Conservation (phyloP, 495 filamentous ascomycete species). For the Talaromyces nanjingensis region DNA sequence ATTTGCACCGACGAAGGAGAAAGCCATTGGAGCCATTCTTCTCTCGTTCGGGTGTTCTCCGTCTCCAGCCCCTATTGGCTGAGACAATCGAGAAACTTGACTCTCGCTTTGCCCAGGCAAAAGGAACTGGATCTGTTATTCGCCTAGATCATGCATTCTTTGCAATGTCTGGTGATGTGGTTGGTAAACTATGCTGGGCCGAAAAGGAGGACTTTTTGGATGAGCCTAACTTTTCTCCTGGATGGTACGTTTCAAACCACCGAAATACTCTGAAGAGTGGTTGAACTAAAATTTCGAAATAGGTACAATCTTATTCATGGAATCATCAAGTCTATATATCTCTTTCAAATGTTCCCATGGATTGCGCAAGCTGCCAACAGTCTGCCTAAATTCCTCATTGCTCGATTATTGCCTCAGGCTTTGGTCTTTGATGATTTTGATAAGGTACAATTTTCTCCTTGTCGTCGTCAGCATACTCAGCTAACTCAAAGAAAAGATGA, state of each 20-base stretch:
- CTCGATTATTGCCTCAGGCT: not conserved
- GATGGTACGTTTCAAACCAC: conserved; percentile 3
- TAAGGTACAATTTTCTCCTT: not conserved
- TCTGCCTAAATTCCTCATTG: not conserved
- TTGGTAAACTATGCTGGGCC: conserved; percentile 23
- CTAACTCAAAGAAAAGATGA: not conserved
- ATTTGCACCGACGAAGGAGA: conserved; percentile 21
- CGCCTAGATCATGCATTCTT: conserved; percentile 29
- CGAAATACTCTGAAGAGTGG: not conserved
- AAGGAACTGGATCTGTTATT: conserved; percentile 19
- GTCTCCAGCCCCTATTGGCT: conserved; percentile 24
- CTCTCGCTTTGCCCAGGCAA: conserved; percentile 21
- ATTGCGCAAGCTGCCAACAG: not conserved
- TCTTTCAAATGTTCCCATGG: conserved; percentile 17
- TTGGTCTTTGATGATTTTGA: conserved; percentile 4
- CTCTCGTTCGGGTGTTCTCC: conserved; percentile 17
- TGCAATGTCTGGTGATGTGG: conserved; percentile 32
- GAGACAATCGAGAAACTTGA: conserved; percentile 25
- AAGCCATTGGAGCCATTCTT: conserved; percentile 21
- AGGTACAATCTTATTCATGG: conserved; percentile 3
- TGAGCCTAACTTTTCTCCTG: not conserved
- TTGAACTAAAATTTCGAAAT: not conserved
- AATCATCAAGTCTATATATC: conserved; percentile 3
- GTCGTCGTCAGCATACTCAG: not conserved
- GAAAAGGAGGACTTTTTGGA: conserved; percentile 6